Evolutionary conservation across 2,329 filamentous ascomycete genomes (phyloP).

Genomic region (Verruconis gallopava): DNA sequence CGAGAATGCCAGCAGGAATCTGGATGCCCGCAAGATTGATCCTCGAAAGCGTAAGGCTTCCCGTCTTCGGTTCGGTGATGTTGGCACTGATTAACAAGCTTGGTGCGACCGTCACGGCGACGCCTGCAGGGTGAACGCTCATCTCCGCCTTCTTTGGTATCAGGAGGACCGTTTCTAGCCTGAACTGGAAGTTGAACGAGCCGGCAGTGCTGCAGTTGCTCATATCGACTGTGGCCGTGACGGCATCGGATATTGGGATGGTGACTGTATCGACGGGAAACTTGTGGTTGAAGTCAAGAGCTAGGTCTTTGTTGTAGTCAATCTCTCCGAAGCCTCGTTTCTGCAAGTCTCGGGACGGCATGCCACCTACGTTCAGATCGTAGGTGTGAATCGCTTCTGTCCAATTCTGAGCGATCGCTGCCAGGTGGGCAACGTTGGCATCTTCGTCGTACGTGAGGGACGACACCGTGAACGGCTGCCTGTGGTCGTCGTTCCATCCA

Average conservation of each 20-base stretch:
- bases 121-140: constrained; percentile 14
- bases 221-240: constrained; percentile 13
- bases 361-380: constrained; percentile 14
- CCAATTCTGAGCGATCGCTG: constrained; percentile 12
- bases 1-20: constrained; percentile 15
- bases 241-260: neutral
- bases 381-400: constrained; percentile 14
- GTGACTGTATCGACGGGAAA: constrained; percentile 9
- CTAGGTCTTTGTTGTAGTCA: constrained; percentile 12
- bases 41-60: constrained; percentile 12
- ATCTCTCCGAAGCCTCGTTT: constrained; percentile 10
- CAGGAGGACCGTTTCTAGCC: constrained; percentile 13
- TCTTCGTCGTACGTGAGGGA: constrained; percentile 14
- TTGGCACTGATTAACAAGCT: constrained; percentile 13
- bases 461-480: constrained; percentile 12
- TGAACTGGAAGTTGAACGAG: constrained; percentile 16
- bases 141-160: constrained; percentile 15
- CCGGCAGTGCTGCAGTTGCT: constrained; percentile 15
- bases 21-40: constrained; percentile 14
- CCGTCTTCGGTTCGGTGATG: constrained; percentile 12
- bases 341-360: constrained; percentile 1
- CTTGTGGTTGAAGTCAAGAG: constrained; percentile 14
- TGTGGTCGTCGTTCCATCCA: constrained; percentile 12
- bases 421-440: constrained; percentile 13
- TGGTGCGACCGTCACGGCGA: constrained; percentile 14